phyloP scores from a whole-genome alignment of 805 yeast genomes.

The Monosporozyma aerobia region DNA sequence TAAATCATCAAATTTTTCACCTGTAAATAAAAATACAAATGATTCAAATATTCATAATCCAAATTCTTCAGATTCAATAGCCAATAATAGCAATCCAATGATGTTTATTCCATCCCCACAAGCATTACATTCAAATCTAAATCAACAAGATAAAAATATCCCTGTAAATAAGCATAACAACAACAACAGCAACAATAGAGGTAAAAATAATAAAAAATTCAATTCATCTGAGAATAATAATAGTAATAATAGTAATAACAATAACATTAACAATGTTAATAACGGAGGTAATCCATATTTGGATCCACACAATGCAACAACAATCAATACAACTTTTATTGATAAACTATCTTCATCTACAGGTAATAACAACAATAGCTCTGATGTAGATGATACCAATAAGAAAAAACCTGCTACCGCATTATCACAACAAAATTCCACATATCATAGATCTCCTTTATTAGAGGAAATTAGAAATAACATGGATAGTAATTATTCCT shows the following conservation, averaged over 20 bases:
- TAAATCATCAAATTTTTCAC: conserved; percentile 1
- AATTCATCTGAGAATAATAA: not conserved
- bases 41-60: conserved; percentile 1
- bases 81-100: conserved; percentile 1
- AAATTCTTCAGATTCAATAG: not conserved
- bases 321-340: conserved; percentile 5
- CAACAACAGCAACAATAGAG: conserved; percentile 1
- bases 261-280: conserved; percentile 3
- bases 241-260: no score
- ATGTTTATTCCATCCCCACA: conserved; percentile 9
- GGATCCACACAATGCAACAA: conserved; percentile 12
- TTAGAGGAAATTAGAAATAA: conserved; percentile 66
- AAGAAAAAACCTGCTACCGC: conserved; percentile 32
- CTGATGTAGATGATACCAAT: conserved; percentile 14
- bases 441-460: conserved; percentile 64
- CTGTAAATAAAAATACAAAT: conserved; percentile 1
- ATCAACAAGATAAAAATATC: not conserved
- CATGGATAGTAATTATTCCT: conserved; percentile 37
- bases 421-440: conserved; percentile 4
- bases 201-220: conserved; percentile 3
- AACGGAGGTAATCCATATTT: conserved; percentile 19
- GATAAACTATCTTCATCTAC: not conserved
- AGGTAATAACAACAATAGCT: conserved; percentile 6
- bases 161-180: conserved; percentile 6
- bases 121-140: conserved; percentile 1